These are phyloP conservation scores for Taxawa tesnikishii DNA, from an alignment of 2,329 filamentous ascomycete species.

Conservation along the genomic window DNA sequence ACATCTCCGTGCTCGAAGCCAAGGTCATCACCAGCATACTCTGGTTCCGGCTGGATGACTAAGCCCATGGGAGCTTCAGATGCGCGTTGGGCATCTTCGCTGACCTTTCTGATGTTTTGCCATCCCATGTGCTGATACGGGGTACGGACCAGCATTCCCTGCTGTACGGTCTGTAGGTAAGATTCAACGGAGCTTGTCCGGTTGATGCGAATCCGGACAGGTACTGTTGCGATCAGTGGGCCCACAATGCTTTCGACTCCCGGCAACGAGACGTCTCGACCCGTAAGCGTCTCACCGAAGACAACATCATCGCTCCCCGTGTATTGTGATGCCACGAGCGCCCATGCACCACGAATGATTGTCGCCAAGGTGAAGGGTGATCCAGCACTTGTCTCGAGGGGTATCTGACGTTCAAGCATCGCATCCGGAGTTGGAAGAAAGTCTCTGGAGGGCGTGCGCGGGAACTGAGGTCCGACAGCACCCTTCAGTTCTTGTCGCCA, in stretches of 20 bases:
- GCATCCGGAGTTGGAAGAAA: conserved; percentile 13
- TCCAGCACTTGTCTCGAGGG: conserved; percentile 5
- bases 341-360: conserved; percentile 20
- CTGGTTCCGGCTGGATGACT: conserved; percentile 34
- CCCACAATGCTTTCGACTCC: conserved; percentile 23
- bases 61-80: conserved; percentile 45
- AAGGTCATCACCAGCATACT: conserved; percentile 10
- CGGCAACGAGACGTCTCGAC: conserved; percentile 20
- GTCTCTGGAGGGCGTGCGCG: conserved; percentile 14
- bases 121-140: conserved; percentile 25
- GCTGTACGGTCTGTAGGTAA: conserved; percentile 11
- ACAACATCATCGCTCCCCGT: conserved; percentile 18
- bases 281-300: conserved; percentile 23
- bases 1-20: conserved; percentile 11
- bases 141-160: conserved; percentile 15
- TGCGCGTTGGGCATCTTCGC: conserved; percentile 41
- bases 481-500: conserved; percentile 21
- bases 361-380: conserved; percentile 19
- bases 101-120: conserved; percentile 26
- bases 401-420: conserved; percentile 13
- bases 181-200: conserved; percentile 12
- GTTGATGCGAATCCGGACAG: conserved; percentile 21
- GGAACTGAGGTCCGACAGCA: conserved; percentile 21
- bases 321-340: conserved; percentile 16
- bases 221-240: conserved; percentile 26